Percentiles rank a stretch among this genome's conserved stretches.
phyloP scores from a whole-genome alignment of 2,329 filamentous ascomycete species.

The Fusarium hostae region DNA sequence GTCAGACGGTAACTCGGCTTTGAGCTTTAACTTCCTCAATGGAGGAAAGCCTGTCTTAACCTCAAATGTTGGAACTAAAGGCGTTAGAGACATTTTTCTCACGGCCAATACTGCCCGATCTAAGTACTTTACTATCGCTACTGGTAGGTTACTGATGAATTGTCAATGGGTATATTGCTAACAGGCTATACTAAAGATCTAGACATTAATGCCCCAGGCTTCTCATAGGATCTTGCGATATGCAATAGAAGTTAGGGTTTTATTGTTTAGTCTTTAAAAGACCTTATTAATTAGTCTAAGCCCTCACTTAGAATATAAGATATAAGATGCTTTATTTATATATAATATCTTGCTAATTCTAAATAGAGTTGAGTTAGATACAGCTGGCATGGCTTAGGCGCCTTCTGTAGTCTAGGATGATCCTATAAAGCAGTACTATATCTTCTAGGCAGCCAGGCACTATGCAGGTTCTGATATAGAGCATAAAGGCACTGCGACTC shows the following conservation, averaged over 20 bases:
- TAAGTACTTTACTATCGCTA: slow-evolving; percentile 51
- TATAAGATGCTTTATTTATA: rapidly evolving
- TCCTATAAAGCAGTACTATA: slow-evolving; percentile 53
- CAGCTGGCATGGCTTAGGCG: slow-evolving; percentile 53
- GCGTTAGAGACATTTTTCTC: slow-evolving; percentile 51
- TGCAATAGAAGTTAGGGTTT: slow-evolving; percentile 50
- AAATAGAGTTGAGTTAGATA: slow-evolving; percentile 47
- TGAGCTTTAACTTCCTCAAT: slow-evolving; percentile 49
- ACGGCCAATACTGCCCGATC: slow-evolving; percentile 48
- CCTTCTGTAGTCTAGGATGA: slow-evolving; percentile 53
- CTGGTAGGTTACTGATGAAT: slow-evolving; percentile 39
- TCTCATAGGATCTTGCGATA: slow-evolving; percentile 51
- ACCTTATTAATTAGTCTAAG: slow-evolving; percentile 51
- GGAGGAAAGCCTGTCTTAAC: slow-evolving; percentile 47
- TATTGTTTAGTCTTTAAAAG: slow-evolving; percentile 51
- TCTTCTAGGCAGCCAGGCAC: slow-evolving; percentile 60
- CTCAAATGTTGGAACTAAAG: slow-evolving; percentile 50
- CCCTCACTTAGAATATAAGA: slow-evolving; percentile 31
- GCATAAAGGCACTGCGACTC: slow-evolving; percentile 56
- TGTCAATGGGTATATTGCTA: background rate
- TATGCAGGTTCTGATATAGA: slow-evolving; percentile 56
- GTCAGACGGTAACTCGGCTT: slow-evolving; percentile 47
- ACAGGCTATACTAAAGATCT: slow-evolving; percentile 43
- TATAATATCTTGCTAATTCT: background rate
- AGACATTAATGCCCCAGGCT: slow-evolving; percentile 49